These are phyloP conservation scores for Penicillium sp. DNA, from an alignment of 2,329 filamentous ascomycete genomes.

Conservation along the genomic window DNA sequence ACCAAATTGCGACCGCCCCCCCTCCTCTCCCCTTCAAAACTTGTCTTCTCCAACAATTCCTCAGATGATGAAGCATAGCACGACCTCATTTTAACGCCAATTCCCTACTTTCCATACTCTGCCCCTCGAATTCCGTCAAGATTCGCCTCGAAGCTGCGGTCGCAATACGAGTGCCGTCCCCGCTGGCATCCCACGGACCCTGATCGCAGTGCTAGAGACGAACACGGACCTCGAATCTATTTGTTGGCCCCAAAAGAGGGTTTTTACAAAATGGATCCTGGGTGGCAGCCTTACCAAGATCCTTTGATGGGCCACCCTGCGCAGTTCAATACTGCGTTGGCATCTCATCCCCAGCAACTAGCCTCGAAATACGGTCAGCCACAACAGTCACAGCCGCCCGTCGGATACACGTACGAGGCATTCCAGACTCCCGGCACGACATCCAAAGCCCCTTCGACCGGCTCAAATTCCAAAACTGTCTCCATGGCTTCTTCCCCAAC, in stretches of 20 bases:
- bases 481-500: constrained; percentile 61
- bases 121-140: constrained; percentile 21
- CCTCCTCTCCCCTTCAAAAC: constrained; percentile 16
- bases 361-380: constrained; percentile 52
- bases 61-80: constrained; percentile 29
- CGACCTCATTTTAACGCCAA: constrained; percentile 24
- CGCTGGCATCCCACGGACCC: constrained; percentile 27
- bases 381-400: constrained; percentile 53
- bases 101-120: constrained; percentile 17
- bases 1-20: constrained; percentile 18
- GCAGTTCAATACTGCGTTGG: constrained; percentile 61
- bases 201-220: constrained; percentile 31
- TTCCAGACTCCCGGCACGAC: constrained; percentile 53
- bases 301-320: constrained; percentile 59
- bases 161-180: constrained; percentile 33
- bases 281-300: constrained; percentile 70
- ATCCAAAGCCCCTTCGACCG: constrained; percentile 35
- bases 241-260: constrained; percentile 30
- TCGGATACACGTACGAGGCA: constrained; percentile 67
- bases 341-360: constrained; percentile 50
- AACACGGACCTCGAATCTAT: constrained; percentile 17
- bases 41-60: constrained; percentile 15
- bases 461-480: constrained; percentile 49
- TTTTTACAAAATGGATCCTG: constrained; percentile 48
- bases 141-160: constrained; percentile 17